phyloP scores from a whole-genome alignment of 2,329 filamentous ascomycete genomes.

The Alternaria sp. region DNA sequence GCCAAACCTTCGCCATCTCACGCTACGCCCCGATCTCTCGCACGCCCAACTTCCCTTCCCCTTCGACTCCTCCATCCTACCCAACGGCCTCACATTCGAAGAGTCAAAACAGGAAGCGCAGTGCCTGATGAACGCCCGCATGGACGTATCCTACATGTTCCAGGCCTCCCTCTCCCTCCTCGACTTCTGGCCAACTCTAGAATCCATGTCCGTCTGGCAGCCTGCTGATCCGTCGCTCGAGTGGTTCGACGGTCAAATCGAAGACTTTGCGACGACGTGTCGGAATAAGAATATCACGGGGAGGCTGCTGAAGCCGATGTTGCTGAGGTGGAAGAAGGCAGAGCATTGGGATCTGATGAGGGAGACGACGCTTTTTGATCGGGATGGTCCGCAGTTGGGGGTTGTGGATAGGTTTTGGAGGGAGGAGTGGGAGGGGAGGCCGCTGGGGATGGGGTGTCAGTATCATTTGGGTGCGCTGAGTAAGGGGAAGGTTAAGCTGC shows the following conservation, averaged over 20 bases:
- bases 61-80: constrained; percentile 25
- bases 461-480: constrained; percentile 25
- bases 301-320: constrained; percentile 28
- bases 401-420: constrained; percentile 19
- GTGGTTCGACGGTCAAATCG: constrained; percentile 32
- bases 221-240: constrained; percentile 30
- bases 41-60: constrained; percentile 28
- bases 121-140: constrained; percentile 23
- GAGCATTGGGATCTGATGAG: constrained; percentile 32
- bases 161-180: constrained; percentile 26
- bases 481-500: neutral
- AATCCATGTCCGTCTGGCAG: constrained; percentile 35
- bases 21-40: constrained; percentile 33
- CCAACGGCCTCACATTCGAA: constrained; percentile 17
- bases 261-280: constrained; percentile 31
- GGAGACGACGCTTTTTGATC: constrained; percentile 27
- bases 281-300: constrained; percentile 30
- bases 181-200: constrained; percentile 21
- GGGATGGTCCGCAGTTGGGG: neutral
- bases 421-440: constrained; percentile 23
- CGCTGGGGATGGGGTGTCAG: constrained; percentile 33
- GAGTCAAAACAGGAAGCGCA: constrained; percentile 23
- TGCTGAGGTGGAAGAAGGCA: constrained; percentile 28
- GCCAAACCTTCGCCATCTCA: constrained; percentile 30
- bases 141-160: constrained; percentile 35